Base-by-base conservation (phyloP, 345 rosid genomes). In the Linum trigynum region DNA sequence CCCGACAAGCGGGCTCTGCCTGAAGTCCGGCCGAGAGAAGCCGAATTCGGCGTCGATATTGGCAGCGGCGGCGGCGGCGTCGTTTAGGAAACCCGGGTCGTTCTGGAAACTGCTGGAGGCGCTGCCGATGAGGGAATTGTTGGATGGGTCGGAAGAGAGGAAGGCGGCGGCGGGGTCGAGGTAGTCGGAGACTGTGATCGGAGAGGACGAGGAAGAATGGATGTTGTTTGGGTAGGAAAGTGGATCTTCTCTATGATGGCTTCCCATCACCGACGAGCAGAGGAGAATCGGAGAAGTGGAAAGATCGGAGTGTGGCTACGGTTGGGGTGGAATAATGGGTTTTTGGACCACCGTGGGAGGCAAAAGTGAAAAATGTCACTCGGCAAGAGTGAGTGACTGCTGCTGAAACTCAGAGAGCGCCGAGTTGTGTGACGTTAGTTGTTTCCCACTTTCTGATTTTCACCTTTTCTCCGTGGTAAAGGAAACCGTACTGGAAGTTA, bases 11-110 rank as follows among this genome's bases (percentile, higher is more conserved):
- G 78, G 84, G 75, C 57, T 77, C 64, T 74, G 79, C 61, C 89
- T 75, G 83, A 90, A 90, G 62, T 88, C 96, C 32, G 89, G 78
- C 70, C 97, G 83, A 35, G 84, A 77, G 79, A 90, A 90, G 43
- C 99, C 97, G 64, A 76, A 84, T 78, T 85, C 97, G 2, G 79
- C 75, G 63, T 90, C 90, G 63, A 55, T 83, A 57, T 45, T 57
- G 55, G 65, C 64, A 57, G 39, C 69, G 32, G 61, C 69, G 55
- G 10, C 35, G 53, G 61, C 8, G 38, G 32, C 32, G 14, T 51
- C 56, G 5, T 16, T 16, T 3, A 51, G 56, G 56, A 51, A 51
- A 11, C 56, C 56, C 32, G 32, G 12, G 37, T 57, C 61, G 37
- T 32, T 57, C 61, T 57, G 61, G 61, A 57, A 57, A 37, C 61